phyloP scores from a whole-genome alignment of 345 rosid genomes.

The Acer campestre region DNA sequence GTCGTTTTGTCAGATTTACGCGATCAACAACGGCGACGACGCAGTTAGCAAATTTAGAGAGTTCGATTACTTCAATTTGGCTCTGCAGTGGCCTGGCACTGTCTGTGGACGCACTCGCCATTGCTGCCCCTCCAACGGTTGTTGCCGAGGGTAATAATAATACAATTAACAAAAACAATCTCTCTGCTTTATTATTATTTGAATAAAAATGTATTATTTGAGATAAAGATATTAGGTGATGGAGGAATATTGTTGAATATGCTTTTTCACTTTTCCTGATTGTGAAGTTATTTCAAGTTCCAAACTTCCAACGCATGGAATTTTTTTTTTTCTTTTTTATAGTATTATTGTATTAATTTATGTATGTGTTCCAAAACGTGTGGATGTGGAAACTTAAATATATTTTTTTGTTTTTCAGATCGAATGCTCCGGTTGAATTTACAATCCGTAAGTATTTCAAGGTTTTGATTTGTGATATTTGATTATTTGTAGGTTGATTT shows the following conservation, averaged over 20 bases:
- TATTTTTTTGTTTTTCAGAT: slow-evolving; percentile 38
- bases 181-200: no score
- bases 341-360: no score
- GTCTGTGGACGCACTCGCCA: slow-evolving; percentile 66
- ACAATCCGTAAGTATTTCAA: slow-evolving; percentile 83
- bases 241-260: no score
- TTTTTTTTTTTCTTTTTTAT: neutral
- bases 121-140: slow-evolving; percentile 86
- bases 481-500: neutral
- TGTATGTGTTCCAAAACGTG: neutral
- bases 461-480: neutral
- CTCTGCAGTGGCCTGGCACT: slow-evolving; percentile 92
- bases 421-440: slow-evolving; percentile 68
- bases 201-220: no score
- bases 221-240: no score
- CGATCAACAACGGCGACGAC: slow-evolving; percentile 4
- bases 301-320: neutral
- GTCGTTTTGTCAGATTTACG: slow-evolving; percentile 12
- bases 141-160: slow-evolving; percentile 67
- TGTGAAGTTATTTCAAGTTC: no score
- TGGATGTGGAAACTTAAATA: slow-evolving; percentile 16
- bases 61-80: slow-evolving; percentile 86
- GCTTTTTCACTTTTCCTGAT: no score
- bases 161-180: no score
- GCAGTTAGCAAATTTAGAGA: slow-evolving; percentile 52